Evolutionary conservation across 2,329 filamentous ascomycete species (phyloP).

Genomic region (Xylaria sp.): DNA sequence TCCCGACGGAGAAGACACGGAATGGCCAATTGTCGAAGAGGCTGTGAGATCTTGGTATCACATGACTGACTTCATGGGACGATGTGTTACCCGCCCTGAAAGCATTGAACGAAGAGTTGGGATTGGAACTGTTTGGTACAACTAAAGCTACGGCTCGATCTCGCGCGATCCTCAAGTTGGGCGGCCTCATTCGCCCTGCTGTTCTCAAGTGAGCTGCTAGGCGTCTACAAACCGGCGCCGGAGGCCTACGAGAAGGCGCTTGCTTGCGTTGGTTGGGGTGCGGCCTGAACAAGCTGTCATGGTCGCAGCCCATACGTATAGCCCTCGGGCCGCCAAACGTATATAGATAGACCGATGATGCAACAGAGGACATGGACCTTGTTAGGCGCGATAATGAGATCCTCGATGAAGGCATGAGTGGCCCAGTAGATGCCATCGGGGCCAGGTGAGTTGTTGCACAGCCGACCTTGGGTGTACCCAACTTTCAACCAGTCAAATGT

Average conservation of each 20-base stretch:
- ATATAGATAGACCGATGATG: constrained; percentile 63
- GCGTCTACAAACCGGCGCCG: constrained; percentile 59
- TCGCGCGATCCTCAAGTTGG: constrained; percentile 58
- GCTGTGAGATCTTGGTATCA: constrained; percentile 58
- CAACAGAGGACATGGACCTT: constrained; percentile 56
- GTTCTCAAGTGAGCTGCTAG: constrained; percentile 62
- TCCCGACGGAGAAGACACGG: constrained; percentile 26
- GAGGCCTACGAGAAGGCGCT: constrained; percentile 59
- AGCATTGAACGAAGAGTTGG: constrained; percentile 50
- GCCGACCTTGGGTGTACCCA: not conserved
- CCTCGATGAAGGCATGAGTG: constrained; percentile 37
- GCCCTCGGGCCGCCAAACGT: constrained; percentile 63
- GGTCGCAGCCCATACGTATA: constrained; percentile 66
- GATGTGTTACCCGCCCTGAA: constrained; percentile 58
- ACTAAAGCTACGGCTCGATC: constrained; percentile 66
- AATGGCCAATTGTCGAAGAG: constrained; percentile 26
- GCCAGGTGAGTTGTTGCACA: constrained; percentile 22
- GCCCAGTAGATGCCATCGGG: constrained; percentile 31
- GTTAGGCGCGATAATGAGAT: constrained; percentile 55
- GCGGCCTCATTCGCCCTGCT: constrained; percentile 58
- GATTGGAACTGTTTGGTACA: constrained; percentile 59
- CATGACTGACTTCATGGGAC: constrained; percentile 58
- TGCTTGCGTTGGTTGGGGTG: constrained; percentile 55
- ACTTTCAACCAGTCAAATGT: not conserved
- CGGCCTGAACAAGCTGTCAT: constrained; percentile 59